A percentile compares a stretch with the other conserved stretches of the same genome.
Conservation (phyloP, 768 basidiomycete genomes). For the Hemileccinum impolitum region DNA sequence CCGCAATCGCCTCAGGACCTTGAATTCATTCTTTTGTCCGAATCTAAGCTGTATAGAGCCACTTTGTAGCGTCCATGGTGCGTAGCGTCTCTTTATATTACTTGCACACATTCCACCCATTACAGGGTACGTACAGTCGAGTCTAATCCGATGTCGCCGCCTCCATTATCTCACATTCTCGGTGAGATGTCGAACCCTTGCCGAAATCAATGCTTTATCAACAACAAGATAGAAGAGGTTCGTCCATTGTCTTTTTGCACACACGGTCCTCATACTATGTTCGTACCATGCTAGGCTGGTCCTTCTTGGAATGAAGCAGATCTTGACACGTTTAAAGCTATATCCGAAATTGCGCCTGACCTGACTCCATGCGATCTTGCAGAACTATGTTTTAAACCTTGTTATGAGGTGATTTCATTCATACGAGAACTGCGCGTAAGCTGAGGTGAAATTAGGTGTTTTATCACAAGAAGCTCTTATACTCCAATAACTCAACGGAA, state of each 20-base stretch:
- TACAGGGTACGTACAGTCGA: conserved; percentile 20
- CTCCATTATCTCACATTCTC: neutral
- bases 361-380: conserved; percentile 53
- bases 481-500: neutral
- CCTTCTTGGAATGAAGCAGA: conserved; percentile 40
- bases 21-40: conserved; percentile 47
- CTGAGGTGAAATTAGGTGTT: conserved; percentile 20
- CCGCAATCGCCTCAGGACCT: conserved; percentile 30
- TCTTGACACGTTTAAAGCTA: conserved; percentile 34
- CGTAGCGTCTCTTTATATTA: conserved; percentile 9
- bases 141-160: conserved; percentile 8
- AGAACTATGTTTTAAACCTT: conserved; percentile 53
- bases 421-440: neutral
- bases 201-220: conserved; percentile 28
- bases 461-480: conserved; percentile 18
- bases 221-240: conserved; percentile 12
- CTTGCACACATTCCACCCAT: conserved; percentile 17
- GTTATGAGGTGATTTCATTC: conserved; percentile 46
- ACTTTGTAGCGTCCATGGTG: conserved; percentile 51
- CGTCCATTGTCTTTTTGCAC: neutral
- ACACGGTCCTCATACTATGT: neutral
- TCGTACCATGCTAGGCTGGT: conserved; percentile 9
- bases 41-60: conserved; percentile 49
- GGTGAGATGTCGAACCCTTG: conserved; percentile 21
- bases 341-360: conserved; percentile 45